phyloP scores from a whole-genome alignment of 805 yeast genomes.

The Kazachstania viticola region DNA sequence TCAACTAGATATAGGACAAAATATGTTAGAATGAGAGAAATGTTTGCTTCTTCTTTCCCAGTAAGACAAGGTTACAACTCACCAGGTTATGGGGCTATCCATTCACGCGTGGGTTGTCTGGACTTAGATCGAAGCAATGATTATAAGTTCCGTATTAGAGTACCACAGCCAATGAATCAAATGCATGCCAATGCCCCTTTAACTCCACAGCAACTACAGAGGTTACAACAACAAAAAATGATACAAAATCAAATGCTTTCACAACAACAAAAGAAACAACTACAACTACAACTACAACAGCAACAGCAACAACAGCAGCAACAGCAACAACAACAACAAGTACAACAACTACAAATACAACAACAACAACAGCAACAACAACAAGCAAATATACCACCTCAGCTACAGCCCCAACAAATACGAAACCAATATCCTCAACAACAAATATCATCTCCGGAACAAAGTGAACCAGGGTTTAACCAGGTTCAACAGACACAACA shows the following conservation, averaged over 20 bases:
- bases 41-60: constrained; percentile 68
- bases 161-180: constrained; percentile 31
- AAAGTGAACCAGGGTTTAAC: neutral
- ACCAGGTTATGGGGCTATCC: constrained; percentile 44
- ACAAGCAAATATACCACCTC: constrained; percentile 1
- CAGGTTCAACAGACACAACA: constrained; percentile 5
- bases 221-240: constrained; percentile 18
- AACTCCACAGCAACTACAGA: constrained; percentile 17
- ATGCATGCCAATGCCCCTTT: constrained; percentile 12
- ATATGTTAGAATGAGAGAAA: constrained; percentile 82
- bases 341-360: constrained; percentile 1
- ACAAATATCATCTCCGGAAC: neutral
- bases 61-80: constrained; percentile 33
- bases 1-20: constrained; percentile 62
- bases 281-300: constrained; percentile 6
- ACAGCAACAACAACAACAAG: constrained; percentile 6
- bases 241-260: constrained; percentile 10
- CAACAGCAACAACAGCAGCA: constrained; percentile 8
- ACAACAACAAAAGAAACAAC: constrained; percentile 9
- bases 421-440: neutral
- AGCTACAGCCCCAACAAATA: neutral
- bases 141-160: constrained; percentile 43
- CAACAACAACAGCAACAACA: constrained; percentile 2
- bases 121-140: constrained; percentile 62
- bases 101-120: constrained; percentile 57